Conservation (phyloP, 352 stramenopile species). For the Globisporangium irregulare region DNA sequence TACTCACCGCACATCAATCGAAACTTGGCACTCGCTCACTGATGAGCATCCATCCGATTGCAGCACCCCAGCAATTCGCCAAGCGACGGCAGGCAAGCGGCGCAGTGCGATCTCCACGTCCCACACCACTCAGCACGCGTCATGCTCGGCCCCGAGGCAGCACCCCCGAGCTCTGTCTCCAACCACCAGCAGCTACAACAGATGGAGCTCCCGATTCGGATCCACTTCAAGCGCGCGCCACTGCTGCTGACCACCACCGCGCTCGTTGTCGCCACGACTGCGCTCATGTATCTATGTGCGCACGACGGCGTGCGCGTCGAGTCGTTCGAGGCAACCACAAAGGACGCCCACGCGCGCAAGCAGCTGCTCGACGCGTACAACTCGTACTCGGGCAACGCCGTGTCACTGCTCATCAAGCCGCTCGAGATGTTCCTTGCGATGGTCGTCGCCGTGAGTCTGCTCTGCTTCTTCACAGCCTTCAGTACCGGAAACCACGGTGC, state of each 20-base stretch:
- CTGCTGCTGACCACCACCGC: not conserved
- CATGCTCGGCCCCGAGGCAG: not conserved
- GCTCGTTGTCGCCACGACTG: not conserved
- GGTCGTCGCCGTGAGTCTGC: constrained; percentile 2
- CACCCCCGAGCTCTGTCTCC: not conserved
- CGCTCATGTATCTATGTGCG: not conserved
- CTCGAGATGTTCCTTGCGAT: constrained; percentile 10
- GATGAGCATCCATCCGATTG: not conserved
- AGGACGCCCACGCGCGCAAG: constrained; percentile 7
- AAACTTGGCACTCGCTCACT: not conserved
- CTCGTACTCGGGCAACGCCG: constrained; percentile 10
- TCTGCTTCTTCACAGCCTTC: constrained; percentile 11
- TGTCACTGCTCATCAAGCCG: constrained; percentile 6
- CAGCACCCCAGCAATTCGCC: too few relatives aligned
- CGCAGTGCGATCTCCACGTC: too few relatives aligned
- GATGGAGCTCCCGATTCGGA: not conserved
- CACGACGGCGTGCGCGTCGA: not conserved
- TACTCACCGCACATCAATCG: not conserved
- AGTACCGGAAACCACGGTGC: not conserved
- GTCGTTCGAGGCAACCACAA: not conserved
- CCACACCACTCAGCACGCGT: not conserved
- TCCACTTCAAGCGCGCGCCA: not conserved
- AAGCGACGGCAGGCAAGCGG: too few relatives aligned
- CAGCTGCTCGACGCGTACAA: constrained; percentile 9
- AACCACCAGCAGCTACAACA: not conserved